Conservation (phyloP, 805 yeast genomes). For the Kazachstania kunashirensis region DNA sequence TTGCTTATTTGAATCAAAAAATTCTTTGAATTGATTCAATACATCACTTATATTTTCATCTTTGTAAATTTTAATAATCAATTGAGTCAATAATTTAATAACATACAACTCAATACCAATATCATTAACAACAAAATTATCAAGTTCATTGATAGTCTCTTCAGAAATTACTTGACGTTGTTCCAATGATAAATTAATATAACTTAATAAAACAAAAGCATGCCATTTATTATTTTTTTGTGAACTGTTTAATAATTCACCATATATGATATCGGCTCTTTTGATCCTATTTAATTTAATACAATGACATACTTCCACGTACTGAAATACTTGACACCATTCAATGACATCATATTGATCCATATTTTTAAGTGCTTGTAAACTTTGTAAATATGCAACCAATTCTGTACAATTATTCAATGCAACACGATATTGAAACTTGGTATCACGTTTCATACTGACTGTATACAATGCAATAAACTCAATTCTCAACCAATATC, state of each 20-base stretch:
- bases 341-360: no score
- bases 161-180: slow-evolving; percentile 11
- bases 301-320: slow-evolving; percentile 10
- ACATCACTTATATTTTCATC: slow-evolving; percentile 23
- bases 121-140: background rate
- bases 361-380: background rate
- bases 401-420: slow-evolving; percentile 18
- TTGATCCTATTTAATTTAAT: slow-evolving; percentile 8
- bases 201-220: slow-evolving; percentile 11
- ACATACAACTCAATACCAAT: slow-evolving; percentile 9
- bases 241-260: slow-evolving; percentile 1
- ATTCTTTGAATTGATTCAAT: slow-evolving; percentile 19
- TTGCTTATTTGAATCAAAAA: slow-evolving; percentile 16
- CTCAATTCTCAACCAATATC: slow-evolving; percentile 18
- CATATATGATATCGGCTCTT: slow-evolving; percentile 7
- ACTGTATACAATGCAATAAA: slow-evolving; percentile 14
- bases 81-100: slow-evolving; percentile 21
- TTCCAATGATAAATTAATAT: slow-evolving; percentile 14
- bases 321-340: slow-evolving; percentile 17
- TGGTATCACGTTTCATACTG: slow-evolving; percentile 11
- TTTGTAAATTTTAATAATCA: slow-evolving; percentile 15
- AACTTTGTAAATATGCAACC: slow-evolving; percentile 7
- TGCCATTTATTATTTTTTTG: slow-evolving; percentile 8
- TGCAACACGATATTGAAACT: slow-evolving; percentile 19
- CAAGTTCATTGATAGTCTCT: slow-evolving; percentile 1